phyloP scores from a whole-genome alignment of 2,329 filamentous ascomycete species.

The Knoxdaviesia proteae region DNA sequence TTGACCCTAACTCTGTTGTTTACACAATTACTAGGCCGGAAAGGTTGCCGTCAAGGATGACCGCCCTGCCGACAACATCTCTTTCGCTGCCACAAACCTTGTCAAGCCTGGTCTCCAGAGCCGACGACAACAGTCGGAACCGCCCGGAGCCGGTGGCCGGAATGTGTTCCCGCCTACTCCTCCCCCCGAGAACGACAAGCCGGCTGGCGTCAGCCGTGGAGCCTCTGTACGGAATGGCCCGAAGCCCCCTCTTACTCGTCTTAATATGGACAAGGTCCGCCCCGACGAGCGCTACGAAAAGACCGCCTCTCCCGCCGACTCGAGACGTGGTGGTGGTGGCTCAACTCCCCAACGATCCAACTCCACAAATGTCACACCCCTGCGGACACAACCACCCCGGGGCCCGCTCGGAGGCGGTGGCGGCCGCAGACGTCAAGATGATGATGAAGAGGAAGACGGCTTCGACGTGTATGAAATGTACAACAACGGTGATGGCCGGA shows the following conservation, averaged over 20 bases:
- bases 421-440: slow-evolving; percentile 6
- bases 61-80: slow-evolving; percentile 63
- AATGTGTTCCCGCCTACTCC: slow-evolving; percentile 96
- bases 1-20: neutral
- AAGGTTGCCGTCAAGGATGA: slow-evolving; percentile 49
- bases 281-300: slow-evolving; percentile 34
- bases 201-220: slow-evolving; percentile 25
- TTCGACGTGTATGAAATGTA: slow-evolving; percentile 8
- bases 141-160: slow-evolving; percentile 32
- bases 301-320: slow-evolving; percentile 23
- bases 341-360: too few species aligned
- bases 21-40: slow-evolving; percentile 18
- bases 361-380: neutral
- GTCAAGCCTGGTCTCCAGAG: slow-evolving; percentile 71
- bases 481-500: slow-evolving; percentile 1
- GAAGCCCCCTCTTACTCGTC: slow-evolving; percentile 38
- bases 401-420: slow-evolving; percentile 1
- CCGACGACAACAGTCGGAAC: slow-evolving; percentile 68
- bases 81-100: slow-evolving; percentile 79
- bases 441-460: slow-evolving; percentile 9
- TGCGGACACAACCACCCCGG: slow-evolving; percentile 4
- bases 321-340: slow-evolving; percentile 3
- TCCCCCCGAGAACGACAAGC: slow-evolving; percentile 69
- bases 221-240: slow-evolving; percentile 40
- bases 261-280: slow-evolving; percentile 38